phyloP scores from a whole-genome alignment of 2,329 filamentous ascomycete species.

The Cryphonectria nitschkei region DNA sequence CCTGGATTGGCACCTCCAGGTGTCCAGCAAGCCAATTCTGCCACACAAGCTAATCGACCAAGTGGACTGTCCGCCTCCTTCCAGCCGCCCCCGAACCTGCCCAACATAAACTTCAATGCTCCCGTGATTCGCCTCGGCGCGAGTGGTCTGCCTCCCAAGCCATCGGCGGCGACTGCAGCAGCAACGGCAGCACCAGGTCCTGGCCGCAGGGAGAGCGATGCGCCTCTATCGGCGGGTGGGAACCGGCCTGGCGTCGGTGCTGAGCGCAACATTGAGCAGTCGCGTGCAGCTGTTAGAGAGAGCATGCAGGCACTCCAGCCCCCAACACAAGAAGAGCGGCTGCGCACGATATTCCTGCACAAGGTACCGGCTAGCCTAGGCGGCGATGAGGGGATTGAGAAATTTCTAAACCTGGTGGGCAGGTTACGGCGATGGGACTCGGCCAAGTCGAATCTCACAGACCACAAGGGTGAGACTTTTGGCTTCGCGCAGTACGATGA shows the following conservation, averaged over 20 bases:
- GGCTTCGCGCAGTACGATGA: constrained; percentile 97
- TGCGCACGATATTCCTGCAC: constrained; percentile 87
- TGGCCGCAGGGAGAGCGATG: constrained; percentile 53
- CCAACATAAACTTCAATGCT: constrained; percentile 97
- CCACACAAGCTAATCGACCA: constrained; percentile 77
- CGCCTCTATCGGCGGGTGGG: constrained; percentile 42
- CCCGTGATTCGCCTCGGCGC: constrained; percentile 94
- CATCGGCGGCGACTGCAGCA: constrained; percentile 46
- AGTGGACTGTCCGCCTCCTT: constrained; percentile 81
- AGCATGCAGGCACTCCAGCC: constrained; percentile 74
- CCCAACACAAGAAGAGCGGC: constrained; percentile 86
- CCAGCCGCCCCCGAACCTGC: constrained; percentile 87
- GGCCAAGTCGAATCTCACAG: constrained; percentile 60
- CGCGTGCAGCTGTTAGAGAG: constrained; percentile 69
- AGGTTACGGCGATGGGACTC: constrained; percentile 84
- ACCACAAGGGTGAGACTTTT: constrained; percentile 82
- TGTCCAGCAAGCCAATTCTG: constrained; percentile 70
- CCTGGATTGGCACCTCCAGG: constrained; percentile 82
- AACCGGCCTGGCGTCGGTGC: constrained; percentile 56
- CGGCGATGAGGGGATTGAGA: constrained; percentile 78
- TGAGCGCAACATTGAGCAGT: constrained; percentile 69
- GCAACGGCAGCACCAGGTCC: constrained; percentile 40
- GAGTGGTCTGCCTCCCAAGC: constrained; percentile 61
- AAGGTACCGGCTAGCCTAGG: constrained; percentile 80
- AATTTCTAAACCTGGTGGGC: constrained; percentile 76